Conservation (phyloP, 192 early-diverging fungal genomes). For the Backusella sp. region DNA sequence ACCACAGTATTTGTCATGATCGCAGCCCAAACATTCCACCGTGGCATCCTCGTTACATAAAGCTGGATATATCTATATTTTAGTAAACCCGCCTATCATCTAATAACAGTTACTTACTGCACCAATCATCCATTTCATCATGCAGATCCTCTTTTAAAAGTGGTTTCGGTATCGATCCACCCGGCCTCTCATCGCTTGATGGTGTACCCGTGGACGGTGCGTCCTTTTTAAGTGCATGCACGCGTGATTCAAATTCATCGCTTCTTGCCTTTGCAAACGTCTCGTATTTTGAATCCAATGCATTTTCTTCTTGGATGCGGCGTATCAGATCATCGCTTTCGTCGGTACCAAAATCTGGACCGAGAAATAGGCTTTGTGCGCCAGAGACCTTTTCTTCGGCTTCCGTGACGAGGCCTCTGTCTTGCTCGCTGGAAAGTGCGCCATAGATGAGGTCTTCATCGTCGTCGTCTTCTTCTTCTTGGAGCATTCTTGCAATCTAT, state of each 20-base stretch:
- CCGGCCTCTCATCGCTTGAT: slow-evolving; percentile 14
- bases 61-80: slow-evolving; percentile 13
- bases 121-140: slow-evolving; percentile 50
- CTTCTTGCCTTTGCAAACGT: slow-evolving; percentile 8
- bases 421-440: not conserved
- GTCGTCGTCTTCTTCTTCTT: not conserved
- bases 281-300: slow-evolving; percentile 11
- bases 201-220: too few relatives aligned
- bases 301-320: slow-evolving; percentile 1
- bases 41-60: slow-evolving; percentile 63
- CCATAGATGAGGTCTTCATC: not conserved
- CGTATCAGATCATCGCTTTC: slow-evolving; percentile 10
- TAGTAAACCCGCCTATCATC: too few relatives aligned
- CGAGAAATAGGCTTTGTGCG: not conserved
- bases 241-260: slow-evolving; percentile 23
- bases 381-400: not conserved
- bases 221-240: slow-evolving; percentile 32
- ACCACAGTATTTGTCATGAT: slow-evolving; percentile 58
- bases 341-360: not conserved
- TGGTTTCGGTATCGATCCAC: slow-evolving; percentile 38
- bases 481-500: slow-evolving; percentile 7
- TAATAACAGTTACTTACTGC: slow-evolving; percentile 36
- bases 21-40: slow-evolving; percentile 57
- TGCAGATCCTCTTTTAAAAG: slow-evolving; percentile 33
- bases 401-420: not conserved